Base-by-base conservation (phyloP, 805 yeast species). In the Myxozyma monticola region DNA sequence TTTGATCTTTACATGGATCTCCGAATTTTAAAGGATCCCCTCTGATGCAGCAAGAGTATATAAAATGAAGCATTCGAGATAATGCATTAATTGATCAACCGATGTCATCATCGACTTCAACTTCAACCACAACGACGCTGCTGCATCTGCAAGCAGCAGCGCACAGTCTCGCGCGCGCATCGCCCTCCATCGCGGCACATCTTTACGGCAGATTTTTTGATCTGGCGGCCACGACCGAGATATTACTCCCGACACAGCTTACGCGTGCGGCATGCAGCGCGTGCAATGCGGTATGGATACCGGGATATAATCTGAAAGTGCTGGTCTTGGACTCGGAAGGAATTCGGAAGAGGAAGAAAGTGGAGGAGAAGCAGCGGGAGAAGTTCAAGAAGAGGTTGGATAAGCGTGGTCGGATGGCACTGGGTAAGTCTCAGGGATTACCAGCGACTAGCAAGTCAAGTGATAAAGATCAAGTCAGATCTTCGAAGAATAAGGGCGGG, bases 141-240 rank as follows among this genome's bases (percentile, higher is more conserved):
- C n/a, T n/a, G n/a, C n/a, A n/a, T n/a, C n/a, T n/a, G n/a, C 59
- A 54, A 20, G 15, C 57, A 2, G 49, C 57, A 1, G 57, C 59
- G 6, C 50, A 54, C 25, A n/a, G 37, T n/a, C 33, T 40, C 9
- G 26, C 38, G 9, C 25, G 36, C 14, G 9, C 10, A 12, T 25
- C 54, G 9, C 59, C 59, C 6, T 50, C 10, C 4, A n/a, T 52
- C 1, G 25, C 59, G 10, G 12, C 49, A 7, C 48, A 47, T 20
- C 14, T 54, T 14, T 54, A 51, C 40, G 18, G 28, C 9, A 26
- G 37, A 10, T 51, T 54, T 26, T 20, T 21, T 6, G 42, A 42
- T 18, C 14, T 12, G n/a, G 59, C 59, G 3, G 43, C 18, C 9
- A 28, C 39, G 26, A 28, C 28, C 6, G 26, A 25, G 7, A 43